Conservation (phyloP, 2,329 filamentous ascomycete species). For the Neofusicoccum sp. region DNA sequence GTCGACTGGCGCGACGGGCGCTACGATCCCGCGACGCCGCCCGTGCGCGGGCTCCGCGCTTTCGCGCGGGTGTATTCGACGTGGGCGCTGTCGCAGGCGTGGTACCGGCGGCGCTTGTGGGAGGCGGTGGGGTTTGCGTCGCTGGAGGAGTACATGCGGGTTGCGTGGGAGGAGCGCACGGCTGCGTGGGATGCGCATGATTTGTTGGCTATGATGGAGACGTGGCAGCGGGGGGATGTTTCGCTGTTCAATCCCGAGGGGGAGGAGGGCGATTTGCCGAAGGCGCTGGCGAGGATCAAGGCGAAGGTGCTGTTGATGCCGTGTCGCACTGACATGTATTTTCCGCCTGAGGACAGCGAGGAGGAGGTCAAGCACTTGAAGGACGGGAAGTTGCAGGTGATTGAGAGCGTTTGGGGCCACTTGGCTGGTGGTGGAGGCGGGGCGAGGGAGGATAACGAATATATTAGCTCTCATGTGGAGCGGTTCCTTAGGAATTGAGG, state of each 20-base stretch:
- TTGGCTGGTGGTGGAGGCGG: constrained; percentile 40
- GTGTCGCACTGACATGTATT: constrained; percentile 41
- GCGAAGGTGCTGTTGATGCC: constrained; percentile 42
- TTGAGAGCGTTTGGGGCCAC: constrained; percentile 44
- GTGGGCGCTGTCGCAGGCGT: constrained; percentile 41
- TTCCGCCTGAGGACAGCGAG: constrained; percentile 40
- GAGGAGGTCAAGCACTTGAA: constrained; percentile 36
- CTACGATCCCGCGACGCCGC: background rate
- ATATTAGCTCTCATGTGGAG: background rate
- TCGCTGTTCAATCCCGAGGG: constrained; percentile 23
- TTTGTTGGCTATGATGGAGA: constrained; percentile 37
- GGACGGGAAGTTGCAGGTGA: constrained; percentile 30
- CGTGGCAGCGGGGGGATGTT: constrained; percentile 45
- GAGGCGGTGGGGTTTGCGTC: constrained; percentile 31
- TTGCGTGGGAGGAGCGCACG: constrained; percentile 32
- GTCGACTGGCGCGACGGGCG: constrained; percentile 34
- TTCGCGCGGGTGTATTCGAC: constrained; percentile 41
- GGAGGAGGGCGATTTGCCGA: constrained; percentile 31
- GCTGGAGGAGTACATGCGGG: constrained; percentile 27
- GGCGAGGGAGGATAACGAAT: constrained; percentile 26
- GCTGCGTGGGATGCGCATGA: constrained; percentile 37
- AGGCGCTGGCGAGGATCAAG: constrained; percentile 36
- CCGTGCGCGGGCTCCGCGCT: constrained; percentile 28
- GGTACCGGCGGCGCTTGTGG: constrained; percentile 42
- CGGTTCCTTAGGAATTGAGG: background rate